These are phyloP conservation scores for Eremochloa ophiuroides DNA, from an alignment of 176 grass and related monocot genomes.

Conservation along the genomic window DNA sequence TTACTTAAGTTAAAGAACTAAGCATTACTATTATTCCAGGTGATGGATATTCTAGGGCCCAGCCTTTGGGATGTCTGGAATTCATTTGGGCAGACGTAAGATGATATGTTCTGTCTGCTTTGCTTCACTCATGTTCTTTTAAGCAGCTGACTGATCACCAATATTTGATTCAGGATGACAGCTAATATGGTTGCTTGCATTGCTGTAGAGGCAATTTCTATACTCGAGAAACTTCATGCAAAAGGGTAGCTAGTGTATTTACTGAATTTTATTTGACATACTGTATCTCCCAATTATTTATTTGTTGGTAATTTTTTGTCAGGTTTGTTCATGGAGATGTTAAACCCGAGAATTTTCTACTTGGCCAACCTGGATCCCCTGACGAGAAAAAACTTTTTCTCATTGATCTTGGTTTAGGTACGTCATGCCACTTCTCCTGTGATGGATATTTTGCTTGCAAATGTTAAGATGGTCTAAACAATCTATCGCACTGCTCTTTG, in stretches of 20 bases:
- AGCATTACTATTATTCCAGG: slow-evolving; percentile 48
- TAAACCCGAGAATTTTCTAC: slow-evolving; percentile 97
- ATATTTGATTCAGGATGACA: slow-evolving; percentile 68
- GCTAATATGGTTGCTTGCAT: slow-evolving; percentile 93
- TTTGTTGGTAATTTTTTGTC: slow-evolving; percentile 23
- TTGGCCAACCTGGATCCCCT: slow-evolving; percentile 90
- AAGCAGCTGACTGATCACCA: slow-evolving; percentile 8
- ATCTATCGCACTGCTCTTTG: neutral
- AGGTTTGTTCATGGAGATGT: slow-evolving; percentile 99
- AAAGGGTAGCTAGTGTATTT: slow-evolving; percentile 60
- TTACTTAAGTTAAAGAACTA: neutral
- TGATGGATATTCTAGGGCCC: slow-evolving; percentile 97
- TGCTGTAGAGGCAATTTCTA: slow-evolving; percentile 93
- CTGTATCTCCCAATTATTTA: neutral
- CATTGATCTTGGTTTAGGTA: slow-evolving; percentile 99
- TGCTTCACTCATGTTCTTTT: slow-evolving; percentile 6
- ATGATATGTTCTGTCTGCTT: slow-evolving; percentile 22
- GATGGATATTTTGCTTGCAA: slow-evolving; percentile 17
- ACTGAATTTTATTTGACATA: neutral
- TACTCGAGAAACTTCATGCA: slow-evolving; percentile 92
- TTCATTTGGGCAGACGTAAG: slow-evolving; percentile 90
- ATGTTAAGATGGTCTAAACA: neutral
- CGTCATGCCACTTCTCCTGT: slow-evolving; percentile 1
- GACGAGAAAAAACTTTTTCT: slow-evolving; percentile 98
- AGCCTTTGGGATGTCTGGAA: slow-evolving; percentile 99